These are phyloP conservation scores for Calonectria crousiana DNA, from an alignment of 2,329 filamentous ascomycete species.

Conservation along the genomic window DNA sequence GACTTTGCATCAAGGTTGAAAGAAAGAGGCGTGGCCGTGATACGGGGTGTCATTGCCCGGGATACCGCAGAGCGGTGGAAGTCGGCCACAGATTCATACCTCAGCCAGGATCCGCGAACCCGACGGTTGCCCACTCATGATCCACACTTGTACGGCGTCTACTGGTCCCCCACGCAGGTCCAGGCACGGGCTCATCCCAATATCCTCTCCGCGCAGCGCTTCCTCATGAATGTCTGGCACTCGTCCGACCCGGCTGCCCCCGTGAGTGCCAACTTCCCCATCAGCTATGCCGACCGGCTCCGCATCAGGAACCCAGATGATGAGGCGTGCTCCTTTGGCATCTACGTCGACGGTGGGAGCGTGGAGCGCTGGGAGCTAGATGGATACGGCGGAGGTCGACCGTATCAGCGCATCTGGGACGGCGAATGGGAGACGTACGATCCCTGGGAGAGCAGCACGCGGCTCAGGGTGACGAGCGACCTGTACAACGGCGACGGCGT, in stretches of 20 bases:
- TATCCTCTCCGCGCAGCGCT: conserved; percentile 55
- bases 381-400: conserved; percentile 68
- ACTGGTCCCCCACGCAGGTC: conserved; percentile 56
- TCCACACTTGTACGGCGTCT: conserved; percentile 52
- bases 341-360: conserved; percentile 74
- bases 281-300: conserved; percentile 72
- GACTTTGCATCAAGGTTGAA: conserved; percentile 46
- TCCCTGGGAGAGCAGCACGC: conserved; percentile 77
- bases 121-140: conserved; percentile 48
- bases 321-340: conserved; percentile 65
- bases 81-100: conserved; percentile 63
- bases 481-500: conserved; percentile 79
- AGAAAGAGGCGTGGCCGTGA: conserved; percentile 47
- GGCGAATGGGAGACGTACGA: conserved; percentile 83
- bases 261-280: conserved; percentile 59
- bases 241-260: conserved; percentile 54
- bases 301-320: conserved; percentile 66
- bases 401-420: conserved; percentile 75
- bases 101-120: conserved; percentile 59
- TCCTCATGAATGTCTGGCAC: conserved; percentile 57
- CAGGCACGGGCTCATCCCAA: conserved; percentile 55
- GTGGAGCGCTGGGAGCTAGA: conserved; percentile 76
- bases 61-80: conserved; percentile 59
- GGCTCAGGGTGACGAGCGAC: conserved; percentile 74
- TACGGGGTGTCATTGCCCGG: conserved; percentile 48